A percentile compares a stretch with the other conserved stretches of the same genome.
Conservation (phyloP, 176 grass and related monocot genomes). For the Rhynchospora breviuscula region DNA sequence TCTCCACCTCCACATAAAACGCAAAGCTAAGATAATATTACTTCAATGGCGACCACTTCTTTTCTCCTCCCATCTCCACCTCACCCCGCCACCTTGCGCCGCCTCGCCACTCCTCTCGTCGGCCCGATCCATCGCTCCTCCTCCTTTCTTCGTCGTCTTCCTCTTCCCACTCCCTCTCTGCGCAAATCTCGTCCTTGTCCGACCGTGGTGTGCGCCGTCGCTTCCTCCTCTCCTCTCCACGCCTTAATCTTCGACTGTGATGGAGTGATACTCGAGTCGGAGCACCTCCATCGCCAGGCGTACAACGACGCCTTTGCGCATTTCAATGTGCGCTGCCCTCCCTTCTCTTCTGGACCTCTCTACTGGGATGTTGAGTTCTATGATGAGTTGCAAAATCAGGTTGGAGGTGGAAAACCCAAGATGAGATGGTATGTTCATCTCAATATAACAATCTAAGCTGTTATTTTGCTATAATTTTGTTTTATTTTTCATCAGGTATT, state of each 20-base stretch:
- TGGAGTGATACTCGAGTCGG: constrained; percentile 88
- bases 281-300: constrained; percentile 89
- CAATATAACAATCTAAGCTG: neutral
- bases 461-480: neutral
- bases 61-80: constrained; percentile 25
- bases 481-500: constrained; percentile 3
- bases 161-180: neutral
- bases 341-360: constrained; percentile 34
- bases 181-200: neutral
- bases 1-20: neutral
- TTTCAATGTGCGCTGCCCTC: constrained; percentile 61
- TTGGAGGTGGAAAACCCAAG: constrained; percentile 95
- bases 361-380: constrained; percentile 75
- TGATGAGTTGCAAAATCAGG: constrained; percentile 70
- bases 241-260: constrained; percentile 96
- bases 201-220: constrained; percentile 33
- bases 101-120: neutral
- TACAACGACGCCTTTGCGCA: constrained; percentile 92
- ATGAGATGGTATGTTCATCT: constrained; percentile 71
- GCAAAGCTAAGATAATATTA: constrained; percentile 12
- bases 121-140: neutral
- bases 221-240: constrained; percentile 39
- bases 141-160: constrained; percentile 1
- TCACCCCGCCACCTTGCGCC: neutral
- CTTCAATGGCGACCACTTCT: constrained; percentile 47